Evolutionary conservation across 129 eudicot species (phyloP).

Genomic region (Scalesia atractyloides): DNA sequence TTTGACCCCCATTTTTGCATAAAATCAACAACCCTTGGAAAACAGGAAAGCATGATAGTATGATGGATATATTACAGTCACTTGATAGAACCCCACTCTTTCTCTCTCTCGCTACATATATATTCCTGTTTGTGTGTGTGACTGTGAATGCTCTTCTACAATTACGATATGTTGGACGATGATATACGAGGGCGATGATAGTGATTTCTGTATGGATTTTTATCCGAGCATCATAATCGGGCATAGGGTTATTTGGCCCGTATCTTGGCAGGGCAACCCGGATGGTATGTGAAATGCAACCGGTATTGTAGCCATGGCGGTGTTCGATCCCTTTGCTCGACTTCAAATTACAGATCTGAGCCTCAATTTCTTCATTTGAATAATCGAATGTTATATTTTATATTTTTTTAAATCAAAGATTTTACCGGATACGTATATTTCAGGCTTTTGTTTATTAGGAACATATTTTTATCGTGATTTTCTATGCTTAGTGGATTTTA

Average conservation of each 20-base stretch:
- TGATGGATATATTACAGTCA: too few relatives aligned
- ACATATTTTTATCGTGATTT: too few relatives aligned
- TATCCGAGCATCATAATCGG: background rate
- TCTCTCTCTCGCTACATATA: background rate
- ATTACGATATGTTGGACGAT: background rate
- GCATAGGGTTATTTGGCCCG: background rate
- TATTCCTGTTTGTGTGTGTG: background rate
- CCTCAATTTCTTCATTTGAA: conserved; percentile 6
- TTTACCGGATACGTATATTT: too few relatives aligned
- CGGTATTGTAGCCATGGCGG: conserved; percentile 28
- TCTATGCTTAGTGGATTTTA: too few relatives aligned
- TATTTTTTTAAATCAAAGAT: too few relatives aligned
- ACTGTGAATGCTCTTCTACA: too few relatives aligned
- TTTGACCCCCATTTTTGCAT: too few relatives aligned
- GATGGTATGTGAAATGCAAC: background rate
- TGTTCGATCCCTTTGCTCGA: conserved; percentile 2
- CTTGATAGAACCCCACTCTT: too few relatives aligned
- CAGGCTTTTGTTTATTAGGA: too few relatives aligned
- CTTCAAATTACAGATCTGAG: conserved; percentile 23
- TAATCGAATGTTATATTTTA: background rate
- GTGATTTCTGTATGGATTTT: background rate
- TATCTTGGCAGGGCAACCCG: background rate
- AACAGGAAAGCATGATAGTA: too few relatives aligned
- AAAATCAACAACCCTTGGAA: too few relatives aligned
- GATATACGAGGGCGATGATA: background rate